Conservation (phyloP, 2,329 filamentous ascomycete species). For the Hawksworthiomyces lignivorus region DNA sequence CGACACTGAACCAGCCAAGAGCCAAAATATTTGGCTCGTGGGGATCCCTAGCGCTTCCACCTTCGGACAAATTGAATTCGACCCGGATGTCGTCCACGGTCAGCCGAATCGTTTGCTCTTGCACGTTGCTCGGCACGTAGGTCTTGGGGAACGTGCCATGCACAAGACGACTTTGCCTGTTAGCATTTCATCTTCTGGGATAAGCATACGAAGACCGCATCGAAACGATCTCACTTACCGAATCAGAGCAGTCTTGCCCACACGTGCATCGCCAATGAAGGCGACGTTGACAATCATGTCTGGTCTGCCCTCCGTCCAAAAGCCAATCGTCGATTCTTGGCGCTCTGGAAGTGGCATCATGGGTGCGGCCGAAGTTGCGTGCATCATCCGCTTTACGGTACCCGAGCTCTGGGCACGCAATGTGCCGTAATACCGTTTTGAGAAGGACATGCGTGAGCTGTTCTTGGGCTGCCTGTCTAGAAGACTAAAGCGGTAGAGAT, state of each 20-base stretch:
- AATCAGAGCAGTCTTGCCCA: slow-evolving; percentile 17
- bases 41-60: slow-evolving; percentile 10
- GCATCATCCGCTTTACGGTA: slow-evolving; percentile 12
- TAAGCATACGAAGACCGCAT: accelerated
- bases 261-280: slow-evolving; percentile 14
- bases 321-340: neutral
- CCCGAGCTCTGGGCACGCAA: slow-evolving; percentile 5
- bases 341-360: neutral
- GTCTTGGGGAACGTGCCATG: slow-evolving; percentile 11
- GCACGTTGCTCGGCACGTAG: slow-evolving; percentile 11
- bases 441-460: slow-evolving; percentile 7
- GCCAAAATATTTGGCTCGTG: slow-evolving; percentile 12
- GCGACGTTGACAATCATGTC: slow-evolving; percentile 17
- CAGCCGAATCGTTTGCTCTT: slow-evolving; percentile 10
- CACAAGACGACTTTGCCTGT: slow-evolving; percentile 8
- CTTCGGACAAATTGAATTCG: slow-evolving; percentile 14
- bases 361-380: neutral
- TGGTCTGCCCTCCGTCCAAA: slow-evolving; percentile 11
- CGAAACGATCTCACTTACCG: too few species aligned
- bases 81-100: slow-evolving; percentile 9
- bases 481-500: slow-evolving; percentile 7
- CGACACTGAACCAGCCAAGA: slow-evolving; percentile 16
- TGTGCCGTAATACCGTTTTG: slow-evolving; percentile 1
- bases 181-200: neutral
- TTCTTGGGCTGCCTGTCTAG: neutral